Base-by-base conservation (phyloP, 2,329 filamentous ascomycete species). In the Xylaria hypoxylon region DNA sequence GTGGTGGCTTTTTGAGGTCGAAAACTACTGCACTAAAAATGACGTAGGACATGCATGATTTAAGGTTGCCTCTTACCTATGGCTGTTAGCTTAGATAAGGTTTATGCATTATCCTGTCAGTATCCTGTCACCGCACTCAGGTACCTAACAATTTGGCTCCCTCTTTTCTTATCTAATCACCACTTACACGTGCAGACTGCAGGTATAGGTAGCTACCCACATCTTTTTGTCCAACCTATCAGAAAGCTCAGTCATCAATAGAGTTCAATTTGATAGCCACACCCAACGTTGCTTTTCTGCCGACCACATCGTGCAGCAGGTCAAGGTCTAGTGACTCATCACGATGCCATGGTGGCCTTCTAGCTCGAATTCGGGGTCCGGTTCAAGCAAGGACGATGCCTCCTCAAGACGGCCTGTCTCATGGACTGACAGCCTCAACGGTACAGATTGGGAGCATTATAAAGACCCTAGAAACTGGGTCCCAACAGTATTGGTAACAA, bases 401-500 rank as follows among this genome's bases (percentile, higher is more conserved):
- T 72, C 77, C 64, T 75, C 76, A 59, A 77, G 75, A 72, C 77
- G 70, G 56, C 61, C 74, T 73, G 69, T 80, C 73, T 73, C 78
- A 48, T 82, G 82, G 80, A 73, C 76, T 52, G 79, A 82, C 17
- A 80, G 75, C 59, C 77, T 84, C 70, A 84, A 83, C 72, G 76
- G 79, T 57, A 82, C 79, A 50, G 81, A 87, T 72, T 87, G 87
- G 86, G 73, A 81, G 33, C 84, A 85, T 65, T 86, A 85, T 76
- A 83, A 80, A 58, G 84, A 87, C 68, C 86, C 86, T 6, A 79
- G 81, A 70, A 86, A 83, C 67, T 80, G 88, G 77, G 78, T 86
- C 55, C 82, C 83, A 26, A 85, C 86, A 2, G 72, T 86, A 35
- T 76, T 87, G 17, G 82, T 87, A 48, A 88, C 87, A 28, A 81